A percentile compares a stretch with the other conserved stretches of the same genome.
These are phyloP conservation scores for Fusarium oligoseptatum DNA, from an alignment of 2,329 filamentous ascomycete species.

Conservation along the genomic window DNA sequence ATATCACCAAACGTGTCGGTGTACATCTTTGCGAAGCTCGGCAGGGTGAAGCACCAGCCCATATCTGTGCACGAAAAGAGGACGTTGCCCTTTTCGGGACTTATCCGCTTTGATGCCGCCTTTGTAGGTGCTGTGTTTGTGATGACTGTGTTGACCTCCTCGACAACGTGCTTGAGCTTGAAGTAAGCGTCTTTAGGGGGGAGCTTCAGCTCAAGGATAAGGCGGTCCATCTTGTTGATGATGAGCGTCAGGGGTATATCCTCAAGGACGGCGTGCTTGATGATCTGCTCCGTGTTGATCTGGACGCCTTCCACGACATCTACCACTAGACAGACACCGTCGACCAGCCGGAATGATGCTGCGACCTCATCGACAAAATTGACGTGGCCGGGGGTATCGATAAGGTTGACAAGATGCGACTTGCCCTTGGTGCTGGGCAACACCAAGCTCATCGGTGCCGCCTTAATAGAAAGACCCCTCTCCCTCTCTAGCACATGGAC, in stretches of 20 bases:
- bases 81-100: constrained; percentile 98
- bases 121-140: constrained; percentile 86
- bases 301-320: constrained; percentile 99
- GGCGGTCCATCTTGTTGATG: constrained; percentile 96
- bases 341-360: constrained; percentile 85
- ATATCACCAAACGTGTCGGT: constrained; percentile 87
- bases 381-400: constrained; percentile 97
- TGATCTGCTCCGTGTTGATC: constrained; percentile 95
- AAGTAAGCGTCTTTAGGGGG: constrained; percentile 97
- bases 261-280: constrained; percentile 93
- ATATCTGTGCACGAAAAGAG: constrained; percentile 93
- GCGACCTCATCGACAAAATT: constrained; percentile 99
- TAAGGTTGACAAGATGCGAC: constrained; percentile 92
- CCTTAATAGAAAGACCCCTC: constrained; percentile 90
- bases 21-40: constrained; percentile 97
- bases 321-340: constrained; percentile 93
- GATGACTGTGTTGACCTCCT: constrained; percentile 97
- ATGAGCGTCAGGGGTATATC: constrained; percentile 90
- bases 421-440: constrained; percentile 91
- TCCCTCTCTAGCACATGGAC: constrained; percentile 90
- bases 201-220: constrained; percentile 94
- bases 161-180: constrained; percentile 98
- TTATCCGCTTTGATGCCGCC: constrained; percentile 84
- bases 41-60: constrained; percentile 96
- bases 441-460: constrained; percentile 93